Evolutionary conservation across 768 basidiomycete genomes (phyloP), one percentile per base, ranked within the genome.

Genomic region (Mycena pura): DNA sequence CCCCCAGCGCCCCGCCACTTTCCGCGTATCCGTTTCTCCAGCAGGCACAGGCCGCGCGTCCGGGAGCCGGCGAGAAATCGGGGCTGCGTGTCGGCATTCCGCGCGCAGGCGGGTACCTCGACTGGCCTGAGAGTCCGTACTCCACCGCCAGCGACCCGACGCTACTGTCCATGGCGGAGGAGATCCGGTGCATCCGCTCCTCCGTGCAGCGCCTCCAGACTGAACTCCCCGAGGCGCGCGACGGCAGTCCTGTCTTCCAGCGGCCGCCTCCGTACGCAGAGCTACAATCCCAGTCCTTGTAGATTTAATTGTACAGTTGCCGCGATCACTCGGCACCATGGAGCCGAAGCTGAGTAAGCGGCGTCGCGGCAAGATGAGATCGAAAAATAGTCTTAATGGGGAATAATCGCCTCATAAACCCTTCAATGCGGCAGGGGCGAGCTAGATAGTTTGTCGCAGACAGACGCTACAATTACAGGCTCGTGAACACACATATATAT

Each of bases 191-290:
- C 22, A 3, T 54, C 13, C 43, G 29, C 40, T 17, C 17, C 29
- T 43, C 52, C 24, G 29, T 54, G 29, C 52, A 54, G 52, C 52
- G 52, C 5, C 29, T 54, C 29, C 40, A 54, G 52, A 44, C 52
- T 3, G 52, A 41, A 1, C 24, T 54, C 3, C 41, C 52, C 14
- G 21, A 54, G 52, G 52, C 52, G 41, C 29, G 41, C 11, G 52
- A 52, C 21, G 39, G 50, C 7, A 41, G 52, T 21, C 31, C 40
- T 28, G 24, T 44, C 4, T n/a, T 54, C 19, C 40, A 32, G 52
- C 52, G 41, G 21, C 52, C 52, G 13, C 52, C 52, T 9, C 40
- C 52, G 19, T 54, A 54, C 22, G 41, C 41, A 44, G n/a, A n/a
- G n/a, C n/a, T n/a, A n/a, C n/a, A n/a, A n/a, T n/a, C n/a, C n/a